phyloP scores from a whole-genome alignment of 495 filamentous ascomycete genomes.

The Trichoderma erinaceum region DNA sequence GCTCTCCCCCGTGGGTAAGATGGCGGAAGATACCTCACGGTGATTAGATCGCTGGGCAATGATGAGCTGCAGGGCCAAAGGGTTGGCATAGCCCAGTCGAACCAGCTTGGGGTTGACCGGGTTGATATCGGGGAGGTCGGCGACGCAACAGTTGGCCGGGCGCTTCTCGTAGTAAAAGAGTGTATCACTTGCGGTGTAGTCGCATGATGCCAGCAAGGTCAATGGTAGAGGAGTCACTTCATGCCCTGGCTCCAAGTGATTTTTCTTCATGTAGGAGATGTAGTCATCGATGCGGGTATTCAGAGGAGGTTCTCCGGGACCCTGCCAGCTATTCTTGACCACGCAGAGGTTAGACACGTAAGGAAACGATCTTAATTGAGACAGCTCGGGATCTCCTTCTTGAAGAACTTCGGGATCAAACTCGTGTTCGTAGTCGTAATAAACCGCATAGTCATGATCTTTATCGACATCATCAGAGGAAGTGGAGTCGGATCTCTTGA shows the following conservation, averaged over 20 bases:
- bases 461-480: not conserved
- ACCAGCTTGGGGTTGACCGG: not conserved
- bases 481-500: not conserved
- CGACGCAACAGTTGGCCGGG: not conserved
- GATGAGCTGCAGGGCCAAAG: not conserved
- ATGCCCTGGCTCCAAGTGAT: not conserved
- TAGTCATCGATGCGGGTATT: not conserved
- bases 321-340: not conserved
- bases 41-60: not conserved
- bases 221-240: not conserved
- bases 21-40: not conserved
- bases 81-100: not conserved
- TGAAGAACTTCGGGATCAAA: not conserved
- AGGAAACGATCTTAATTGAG: not conserved
- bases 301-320: not conserved
- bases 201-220: not conserved
- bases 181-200: not conserved
- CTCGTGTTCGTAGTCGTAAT: not conserved
- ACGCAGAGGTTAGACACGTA: not conserved
- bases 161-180: not conserved
- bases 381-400: not conserved
- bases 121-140: not conserved
- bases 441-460: not conserved
- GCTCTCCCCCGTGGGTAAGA: not conserved
- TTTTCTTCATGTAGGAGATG: not conserved